phyloP scores from a whole-genome alignment of 495 filamentous ascomycete genomes.

The Lindgomyces ingoldianus region DNA sequence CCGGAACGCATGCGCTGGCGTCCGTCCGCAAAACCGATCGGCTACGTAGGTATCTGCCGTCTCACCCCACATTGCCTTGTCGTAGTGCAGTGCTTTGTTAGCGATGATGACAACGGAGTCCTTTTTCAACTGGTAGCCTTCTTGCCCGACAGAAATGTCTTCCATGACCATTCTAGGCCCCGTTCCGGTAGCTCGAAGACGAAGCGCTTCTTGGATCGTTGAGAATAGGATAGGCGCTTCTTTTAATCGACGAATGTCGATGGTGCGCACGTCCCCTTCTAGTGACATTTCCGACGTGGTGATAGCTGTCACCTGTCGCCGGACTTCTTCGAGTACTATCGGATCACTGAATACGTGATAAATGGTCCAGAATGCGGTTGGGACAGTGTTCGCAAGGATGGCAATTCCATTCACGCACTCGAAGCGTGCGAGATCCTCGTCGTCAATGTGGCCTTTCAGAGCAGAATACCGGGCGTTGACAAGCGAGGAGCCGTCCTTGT shows the following conservation, averaged over 20 bases:
- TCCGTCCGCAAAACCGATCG: constrained; percentile 13
- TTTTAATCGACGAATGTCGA: constrained; percentile 22
- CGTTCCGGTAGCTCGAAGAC: background rate
- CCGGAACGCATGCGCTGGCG: constrained; percentile 17
- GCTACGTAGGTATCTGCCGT: constrained; percentile 13
- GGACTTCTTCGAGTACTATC: constrained; percentile 44
- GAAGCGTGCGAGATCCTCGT: constrained; percentile 48
- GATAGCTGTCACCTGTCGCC: constrained; percentile 41
- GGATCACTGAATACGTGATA: constrained; percentile 48
- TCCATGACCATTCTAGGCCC: constrained; percentile 20
- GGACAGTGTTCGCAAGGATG: constrained; percentile 52
- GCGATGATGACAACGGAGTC: constrained; percentile 24
- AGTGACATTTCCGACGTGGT: constrained; percentile 6
- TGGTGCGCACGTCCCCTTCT: background rate
- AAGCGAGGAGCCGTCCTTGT: background rate
- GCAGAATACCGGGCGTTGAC: background rate
- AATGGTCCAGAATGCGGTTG: constrained; percentile 51
- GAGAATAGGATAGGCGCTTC: constrained; percentile 21
- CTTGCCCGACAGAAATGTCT: constrained; percentile 9
- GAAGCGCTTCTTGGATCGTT: constrained; percentile 20
- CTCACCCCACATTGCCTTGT: constrained; percentile 17
- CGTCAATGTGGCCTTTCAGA: background rate
- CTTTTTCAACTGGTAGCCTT: constrained; percentile 21
- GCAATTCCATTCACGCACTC: constrained; percentile 48
- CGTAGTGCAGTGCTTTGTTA: constrained; percentile 10